Percentiles rank a stretch among this genome's conserved stretches.
These are phyloP conservation scores for Exophiala spinifera DNA, from an alignment of 2,329 filamentous ascomycete genomes.

Conservation along the genomic window DNA sequence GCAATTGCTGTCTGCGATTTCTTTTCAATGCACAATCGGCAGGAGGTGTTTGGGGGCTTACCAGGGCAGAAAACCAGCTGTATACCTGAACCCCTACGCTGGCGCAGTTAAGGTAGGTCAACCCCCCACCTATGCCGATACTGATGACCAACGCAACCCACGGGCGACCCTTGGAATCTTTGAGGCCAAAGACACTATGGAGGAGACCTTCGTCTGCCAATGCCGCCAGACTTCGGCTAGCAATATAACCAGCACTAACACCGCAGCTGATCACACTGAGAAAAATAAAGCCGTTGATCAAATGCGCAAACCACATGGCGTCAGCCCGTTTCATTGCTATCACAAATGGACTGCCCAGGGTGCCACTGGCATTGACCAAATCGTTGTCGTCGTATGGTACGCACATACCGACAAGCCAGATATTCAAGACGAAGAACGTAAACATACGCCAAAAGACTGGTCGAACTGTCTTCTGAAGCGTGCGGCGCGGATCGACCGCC, in stretches of 20 bases:
- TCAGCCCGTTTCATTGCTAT: conserved; percentile 44
- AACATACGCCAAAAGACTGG: conserved; percentile 55
- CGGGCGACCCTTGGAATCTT: conserved; percentile 45
- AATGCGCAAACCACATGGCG: neutral
- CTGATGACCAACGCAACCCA: conserved; percentile 58
- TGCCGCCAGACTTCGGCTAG: conserved; percentile 54
- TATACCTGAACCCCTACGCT: conserved; percentile 45
- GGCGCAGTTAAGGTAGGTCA: conserved; percentile 44
- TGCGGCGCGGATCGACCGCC: conserved; percentile 50
- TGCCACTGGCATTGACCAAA: conserved; percentile 40
- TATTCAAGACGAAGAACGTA: conserved; percentile 52
- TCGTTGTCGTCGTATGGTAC: conserved; percentile 35
- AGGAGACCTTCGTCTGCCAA: conserved; percentile 46
- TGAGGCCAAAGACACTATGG: conserved; percentile 41
- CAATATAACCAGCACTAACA: conserved; percentile 42
- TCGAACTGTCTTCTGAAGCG: conserved; percentile 53
- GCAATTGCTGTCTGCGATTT: too few species aligned
- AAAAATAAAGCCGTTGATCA: conserved; percentile 32
- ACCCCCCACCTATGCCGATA: conserved; percentile 63
- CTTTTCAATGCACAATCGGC: too few species aligned
- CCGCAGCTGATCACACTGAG: conserved; percentile 38
- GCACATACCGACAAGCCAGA: conserved; percentile 45
- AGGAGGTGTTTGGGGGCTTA: neutral
- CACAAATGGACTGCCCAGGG: conserved; percentile 57
- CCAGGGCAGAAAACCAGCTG: conserved; percentile 47